Conservation (phyloP, 23 red algal species). For the Gracilaria vermiculophylla region DNA sequence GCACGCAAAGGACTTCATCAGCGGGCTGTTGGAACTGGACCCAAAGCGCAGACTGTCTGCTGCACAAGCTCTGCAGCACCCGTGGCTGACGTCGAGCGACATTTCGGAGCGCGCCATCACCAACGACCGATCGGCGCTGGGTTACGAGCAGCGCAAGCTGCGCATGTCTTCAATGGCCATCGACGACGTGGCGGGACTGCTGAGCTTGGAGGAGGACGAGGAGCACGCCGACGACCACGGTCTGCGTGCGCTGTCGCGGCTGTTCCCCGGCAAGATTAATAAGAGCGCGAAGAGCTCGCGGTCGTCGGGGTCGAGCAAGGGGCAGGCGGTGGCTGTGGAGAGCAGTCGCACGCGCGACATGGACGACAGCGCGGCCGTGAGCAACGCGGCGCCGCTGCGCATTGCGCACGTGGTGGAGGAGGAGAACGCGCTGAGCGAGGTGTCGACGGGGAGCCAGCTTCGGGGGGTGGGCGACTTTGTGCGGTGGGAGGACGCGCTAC, state of each 20-base stretch:
- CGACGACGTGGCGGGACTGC: slow-evolving; percentile 62
- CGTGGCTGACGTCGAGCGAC: slow-evolving; percentile 56
- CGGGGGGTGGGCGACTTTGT: slow-evolving; percentile 8
- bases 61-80: slow-evolving; percentile 69
- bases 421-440: slow-evolving; percentile 11
- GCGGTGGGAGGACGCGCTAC: neutral
- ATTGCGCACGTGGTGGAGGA: slow-evolving; percentile 38
- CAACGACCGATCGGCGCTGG: slow-evolving; percentile 63
- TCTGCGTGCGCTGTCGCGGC: slow-evolving; percentile 46
- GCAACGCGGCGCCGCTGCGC: slow-evolving; percentile 56
- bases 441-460: slow-evolving; percentile 10
- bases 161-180: slow-evolving; percentile 80
- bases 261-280: slow-evolving; percentile 39
- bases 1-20: slow-evolving; percentile 81
- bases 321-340: neutral
- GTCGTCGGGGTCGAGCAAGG: slow-evolving; percentile 21
- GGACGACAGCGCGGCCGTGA: slow-evolving; percentile 53
- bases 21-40: slow-evolving; percentile 81
- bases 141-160: slow-evolving; percentile 43
- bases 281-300: slow-evolving; percentile 51
- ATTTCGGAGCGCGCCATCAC: slow-evolving; percentile 58
- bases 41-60: slow-evolving; percentile 72
- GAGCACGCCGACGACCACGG: slow-evolving; percentile 40
- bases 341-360: neutral
- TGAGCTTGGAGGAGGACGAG: slow-evolving; percentile 62